Evolutionary conservation across 106 monocot genomes (phyloP), one percentile per base, ranked within the genome.

Genomic region (Dactylorhiza incarnata): DNA sequence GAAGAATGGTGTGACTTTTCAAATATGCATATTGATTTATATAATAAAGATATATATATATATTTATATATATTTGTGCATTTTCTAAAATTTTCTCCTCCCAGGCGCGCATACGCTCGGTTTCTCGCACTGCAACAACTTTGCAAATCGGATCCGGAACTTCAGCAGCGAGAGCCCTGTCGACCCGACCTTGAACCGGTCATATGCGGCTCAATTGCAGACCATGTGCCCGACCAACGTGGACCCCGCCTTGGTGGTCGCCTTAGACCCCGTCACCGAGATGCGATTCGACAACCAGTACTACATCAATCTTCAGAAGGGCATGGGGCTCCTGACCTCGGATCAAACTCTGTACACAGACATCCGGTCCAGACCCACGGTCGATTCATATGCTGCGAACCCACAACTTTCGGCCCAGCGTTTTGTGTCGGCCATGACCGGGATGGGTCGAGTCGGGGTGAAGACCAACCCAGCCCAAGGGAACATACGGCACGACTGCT

Each of bases 21-120:
- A n/a, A n/a, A n/a, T n/a, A n/a, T n/a, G 9, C 25, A 62, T 25
- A 24, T 25, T 4, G 7, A 58, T 58, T n/a, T 19, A 11, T 2
- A 12, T 58, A n/a, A n/a, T n/a, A n/a, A n/a, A n/a, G n/a, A 11
- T 17, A 19, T 58, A 11, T 58, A 58, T 2, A 58, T 58, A 20
- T 2, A 4, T 58, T 17, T 58, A 11, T 58, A 58, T 58, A 19
- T n/a, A 3, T 58, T 58, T 58, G 17, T 6, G 9, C 9, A 52
- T 55, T 4, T 55, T 9, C 56, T 25, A 24, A 25, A 63, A 66
- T 3, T 73, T 19, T 51, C 9, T 5, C 49, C 0, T 19, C 76
- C 73, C 88, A 94, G 94, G 79, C n/a, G 88, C 86, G 0, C 94
- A 94, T 80, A 83, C 91, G 3, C 17, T 91, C 25, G 94, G 94